These are phyloP conservation scores for Mycena capillaripes DNA, from an alignment of 768 basidiomycete genomes.

Conservation along the genomic window DNA sequence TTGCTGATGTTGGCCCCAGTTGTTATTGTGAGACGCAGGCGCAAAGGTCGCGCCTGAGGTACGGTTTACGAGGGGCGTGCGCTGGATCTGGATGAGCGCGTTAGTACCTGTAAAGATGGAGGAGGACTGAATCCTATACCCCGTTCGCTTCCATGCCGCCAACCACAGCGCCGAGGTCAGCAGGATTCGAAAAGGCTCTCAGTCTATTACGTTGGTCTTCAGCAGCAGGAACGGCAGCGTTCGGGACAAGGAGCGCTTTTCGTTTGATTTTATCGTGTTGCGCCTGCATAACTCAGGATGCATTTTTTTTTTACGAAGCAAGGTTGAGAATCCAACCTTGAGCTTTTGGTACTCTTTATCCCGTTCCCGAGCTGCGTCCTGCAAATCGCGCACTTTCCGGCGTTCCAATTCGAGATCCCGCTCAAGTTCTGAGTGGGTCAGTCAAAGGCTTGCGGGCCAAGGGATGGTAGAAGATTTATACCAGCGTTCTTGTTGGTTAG, in stretches of 20 bases:
- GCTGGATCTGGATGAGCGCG: conserved; percentile 65
- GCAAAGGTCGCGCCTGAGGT: conserved; percentile 49
- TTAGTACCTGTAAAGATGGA: background rate
- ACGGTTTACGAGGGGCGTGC: conserved; percentile 75
- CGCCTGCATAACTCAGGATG: conserved; percentile 53
- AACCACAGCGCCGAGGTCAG: conserved; percentile 69
- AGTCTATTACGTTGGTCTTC: conserved; percentile 47
- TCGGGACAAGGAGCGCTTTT: conserved; percentile 75
- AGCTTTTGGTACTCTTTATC: conserved; percentile 92
- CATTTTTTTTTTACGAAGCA: background rate
- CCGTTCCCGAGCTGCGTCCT: conserved; percentile 80
- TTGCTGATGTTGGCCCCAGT: conserved; percentile 52
- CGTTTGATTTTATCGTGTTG: conserved; percentile 90
- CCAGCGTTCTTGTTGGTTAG: conserved; percentile 78
- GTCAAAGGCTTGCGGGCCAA: no score
- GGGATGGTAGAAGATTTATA: conserved; percentile 41
- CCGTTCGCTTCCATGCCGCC: conserved; percentile 77
- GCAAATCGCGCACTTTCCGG: conserved; percentile 78
- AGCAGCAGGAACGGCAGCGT: conserved; percentile 34
- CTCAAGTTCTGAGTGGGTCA: conserved; percentile 69
- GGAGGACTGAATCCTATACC: conserved; percentile 52
- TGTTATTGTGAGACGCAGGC: conserved; percentile 40
- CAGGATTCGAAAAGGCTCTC: conserved; percentile 45
- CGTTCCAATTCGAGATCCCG: conserved; percentile 87
- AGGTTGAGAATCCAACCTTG: conserved; percentile 62